Conservation (phyloP, 2,329 filamentous ascomycete species). For the Claviceps purpurea region DNA sequence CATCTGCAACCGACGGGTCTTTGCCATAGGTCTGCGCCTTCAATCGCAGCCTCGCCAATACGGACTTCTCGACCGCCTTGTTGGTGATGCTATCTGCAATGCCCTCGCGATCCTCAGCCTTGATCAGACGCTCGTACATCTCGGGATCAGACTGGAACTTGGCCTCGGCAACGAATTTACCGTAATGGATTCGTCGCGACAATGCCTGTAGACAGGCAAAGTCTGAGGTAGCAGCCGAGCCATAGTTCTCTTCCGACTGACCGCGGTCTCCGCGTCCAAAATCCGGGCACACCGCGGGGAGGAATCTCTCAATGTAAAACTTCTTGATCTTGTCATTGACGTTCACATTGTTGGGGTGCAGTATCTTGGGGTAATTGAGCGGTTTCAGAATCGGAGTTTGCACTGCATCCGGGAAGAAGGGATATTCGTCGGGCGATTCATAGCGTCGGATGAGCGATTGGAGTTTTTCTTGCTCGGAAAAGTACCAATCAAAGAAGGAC, state of each 20-base stretch:
- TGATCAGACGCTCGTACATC: conserved; percentile 70
- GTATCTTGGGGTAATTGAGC: conserved; percentile 74
- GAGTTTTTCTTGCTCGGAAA: conserved; percentile 76
- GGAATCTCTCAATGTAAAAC: conserved; percentile 70
- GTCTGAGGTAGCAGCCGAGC: conserved; percentile 80
- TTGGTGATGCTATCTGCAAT: conserved; percentile 90
- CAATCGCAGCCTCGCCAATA: conserved; percentile 70
- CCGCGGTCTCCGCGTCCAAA: conserved; percentile 68
- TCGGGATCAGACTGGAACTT: conserved; percentile 82
- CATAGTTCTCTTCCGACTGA: conserved; percentile 88
- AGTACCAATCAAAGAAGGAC: conserved; percentile 89
- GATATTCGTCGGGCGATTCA: conserved; percentile 92
- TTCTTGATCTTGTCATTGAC: conserved; percentile 78
- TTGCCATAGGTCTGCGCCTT: conserved; percentile 92
- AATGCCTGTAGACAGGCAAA: conserved; percentile 82
- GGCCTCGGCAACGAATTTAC: conserved; percentile 93
- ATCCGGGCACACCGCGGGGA: conserved; percentile 71
- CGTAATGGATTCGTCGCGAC: conserved; percentile 86
- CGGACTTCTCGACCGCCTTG: conserved; percentile 75
- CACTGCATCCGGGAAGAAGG: conserved; percentile 80
- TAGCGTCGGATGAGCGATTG: conserved; percentile 91
- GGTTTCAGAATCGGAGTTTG: conserved; percentile 74
- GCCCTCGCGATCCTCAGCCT: conserved; percentile 61
- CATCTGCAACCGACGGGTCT: conserved; percentile 56
- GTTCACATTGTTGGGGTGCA: conserved; percentile 81